Percentiles rank a stretch among this genome's conserved stretches.
Conservation (phyloP, 139 green algal genomes). For the Closterium sp. region DNA sequence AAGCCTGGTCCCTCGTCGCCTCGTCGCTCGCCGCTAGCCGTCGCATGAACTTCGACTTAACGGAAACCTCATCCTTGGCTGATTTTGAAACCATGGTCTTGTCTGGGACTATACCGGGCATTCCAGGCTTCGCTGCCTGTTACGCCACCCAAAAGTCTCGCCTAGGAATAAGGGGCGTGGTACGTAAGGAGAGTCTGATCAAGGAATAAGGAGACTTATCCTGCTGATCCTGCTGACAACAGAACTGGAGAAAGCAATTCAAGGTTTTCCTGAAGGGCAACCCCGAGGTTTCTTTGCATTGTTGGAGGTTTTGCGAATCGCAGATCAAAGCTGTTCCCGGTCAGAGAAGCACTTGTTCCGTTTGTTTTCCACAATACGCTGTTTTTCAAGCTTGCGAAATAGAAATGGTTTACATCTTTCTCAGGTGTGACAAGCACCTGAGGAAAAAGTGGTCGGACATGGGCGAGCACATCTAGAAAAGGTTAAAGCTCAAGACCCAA, state of each 20-base stretch:
- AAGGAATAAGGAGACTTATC: background rate
- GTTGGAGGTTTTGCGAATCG: background rate
- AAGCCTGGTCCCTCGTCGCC: background rate
- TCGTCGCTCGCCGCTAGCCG: constrained; percentile 1
- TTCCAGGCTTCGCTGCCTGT: background rate
- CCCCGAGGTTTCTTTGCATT: background rate
- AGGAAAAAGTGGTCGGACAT: background rate
- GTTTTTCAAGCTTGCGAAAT: too few relatives aligned
- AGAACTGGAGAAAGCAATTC: too few relatives aligned
- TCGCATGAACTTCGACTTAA: background rate
- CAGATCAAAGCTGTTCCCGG: too few relatives aligned
- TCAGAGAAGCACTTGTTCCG: too few relatives aligned
- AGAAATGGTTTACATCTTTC: too few relatives aligned
- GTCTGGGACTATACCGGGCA: background rate
- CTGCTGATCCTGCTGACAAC: too few relatives aligned
- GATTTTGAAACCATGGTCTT: background rate
- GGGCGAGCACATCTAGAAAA: background rate
- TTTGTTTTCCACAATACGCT: too few relatives aligned
- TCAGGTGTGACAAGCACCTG: too few relatives aligned
- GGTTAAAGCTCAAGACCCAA: background rate
- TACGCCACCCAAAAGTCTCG: background rate
- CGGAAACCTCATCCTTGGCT: background rate
- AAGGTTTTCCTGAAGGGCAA: background rate
- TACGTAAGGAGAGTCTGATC: background rate
- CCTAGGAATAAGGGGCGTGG: background rate